These are phyloP conservation scores for Albugo candida DNA, from an alignment of 352 stramenopile species.

Conservation along the genomic window DNA sequence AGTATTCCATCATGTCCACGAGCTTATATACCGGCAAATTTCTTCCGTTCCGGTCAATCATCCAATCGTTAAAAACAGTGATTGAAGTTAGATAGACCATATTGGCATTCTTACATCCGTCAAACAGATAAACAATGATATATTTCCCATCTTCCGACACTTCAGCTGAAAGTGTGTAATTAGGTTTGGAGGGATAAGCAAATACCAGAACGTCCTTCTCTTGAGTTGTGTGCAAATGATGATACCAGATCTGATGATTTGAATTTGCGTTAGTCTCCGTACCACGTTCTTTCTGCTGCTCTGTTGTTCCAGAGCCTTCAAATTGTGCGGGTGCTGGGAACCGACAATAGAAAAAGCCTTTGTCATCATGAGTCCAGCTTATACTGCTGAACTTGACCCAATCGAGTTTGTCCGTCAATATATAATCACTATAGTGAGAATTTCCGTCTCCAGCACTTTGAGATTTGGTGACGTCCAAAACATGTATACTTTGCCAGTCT, in stretches of 20 bases:
- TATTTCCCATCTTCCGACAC: slow-evolving; percentile 66
- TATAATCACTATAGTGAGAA: slow-evolving; percentile 20
- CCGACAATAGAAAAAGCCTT: slow-evolving; percentile 73
- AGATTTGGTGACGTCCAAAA: slow-evolving; percentile 27
- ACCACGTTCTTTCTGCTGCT: slow-evolving; percentile 26
- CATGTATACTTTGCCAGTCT: slow-evolving; percentile 77
- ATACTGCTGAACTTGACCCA: slow-evolving; percentile 81
- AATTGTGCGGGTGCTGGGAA: slow-evolving; percentile 52
- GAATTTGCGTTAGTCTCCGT: slow-evolving; percentile 61
- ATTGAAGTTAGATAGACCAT: slow-evolving; percentile 65
- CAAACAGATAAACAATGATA: slow-evolving; percentile 50
- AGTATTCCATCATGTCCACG: slow-evolving; percentile 69
- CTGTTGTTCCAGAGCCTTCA: neutral
- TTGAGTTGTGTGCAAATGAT: slow-evolving; percentile 47
- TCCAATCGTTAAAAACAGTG: slow-evolving; percentile 23
- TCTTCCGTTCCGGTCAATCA: slow-evolving; percentile 12
- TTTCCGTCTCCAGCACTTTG: no score
- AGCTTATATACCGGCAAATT: slow-evolving; percentile 39
- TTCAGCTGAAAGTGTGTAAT: slow-evolving; percentile 36
- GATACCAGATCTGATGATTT: slow-evolving; percentile 73
- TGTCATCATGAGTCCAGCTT: slow-evolving; percentile 62
- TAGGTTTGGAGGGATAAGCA: slow-evolving; percentile 49
- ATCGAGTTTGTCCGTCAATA: slow-evolving; percentile 58
- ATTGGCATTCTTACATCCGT: slow-evolving; percentile 81
- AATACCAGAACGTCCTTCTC: slow-evolving; percentile 57